Base-by-base conservation (phyloP, 768 basidiomycete species). In the Pleurotus cornucopiae region DNA sequence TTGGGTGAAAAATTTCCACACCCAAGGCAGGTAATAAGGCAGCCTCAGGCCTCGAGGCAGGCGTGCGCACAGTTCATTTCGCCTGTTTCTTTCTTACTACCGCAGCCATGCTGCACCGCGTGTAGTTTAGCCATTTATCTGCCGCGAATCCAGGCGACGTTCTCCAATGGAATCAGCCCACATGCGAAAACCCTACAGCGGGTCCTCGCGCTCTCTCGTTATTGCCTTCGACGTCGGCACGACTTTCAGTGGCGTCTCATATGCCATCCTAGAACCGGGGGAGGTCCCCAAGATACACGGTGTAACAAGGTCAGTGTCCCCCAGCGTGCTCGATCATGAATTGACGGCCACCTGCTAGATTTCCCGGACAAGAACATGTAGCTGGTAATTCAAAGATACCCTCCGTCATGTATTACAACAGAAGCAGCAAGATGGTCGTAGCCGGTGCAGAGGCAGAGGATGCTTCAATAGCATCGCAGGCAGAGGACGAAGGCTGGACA, bases 331-430 rank as follows among this genome's bases (percentile, higher is more conserved):
- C 23, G 23, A 25, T 25, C 23, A 25, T 25, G 23, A 25, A 25
- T 25, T 25, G 23, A 25, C 23, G 54, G 23, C 23, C 23, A 62
- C 55, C 58, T 54, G 59, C 21, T 58, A 90, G 89, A 56, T 91
- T 90, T 56, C 89, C 89, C 6, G 89, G 89, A 14, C 89, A 91
- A 69, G 89, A 91, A 69, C 88, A 91, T 76, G 87, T 89, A 46
- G 88, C 85, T 12, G 89, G 89, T 39, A 91, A 90, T 67, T 85
- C 86, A 57, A 91, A 91, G 73, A 91, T 91, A 63, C 89, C 89
- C 38, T 84, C 89, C 20, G 67, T 87, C 23, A 80, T 91, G 69
- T 91, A 83, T 65, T 91, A 91, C 61, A 86, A 91, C 63, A 74
- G 70, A 60, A 66, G 76, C 45, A 88, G 89, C 4, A 74, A 68